phyloP scores from a whole-genome alignment of 1,284 basidiomycete species.

The Naganishia albida region DNA sequence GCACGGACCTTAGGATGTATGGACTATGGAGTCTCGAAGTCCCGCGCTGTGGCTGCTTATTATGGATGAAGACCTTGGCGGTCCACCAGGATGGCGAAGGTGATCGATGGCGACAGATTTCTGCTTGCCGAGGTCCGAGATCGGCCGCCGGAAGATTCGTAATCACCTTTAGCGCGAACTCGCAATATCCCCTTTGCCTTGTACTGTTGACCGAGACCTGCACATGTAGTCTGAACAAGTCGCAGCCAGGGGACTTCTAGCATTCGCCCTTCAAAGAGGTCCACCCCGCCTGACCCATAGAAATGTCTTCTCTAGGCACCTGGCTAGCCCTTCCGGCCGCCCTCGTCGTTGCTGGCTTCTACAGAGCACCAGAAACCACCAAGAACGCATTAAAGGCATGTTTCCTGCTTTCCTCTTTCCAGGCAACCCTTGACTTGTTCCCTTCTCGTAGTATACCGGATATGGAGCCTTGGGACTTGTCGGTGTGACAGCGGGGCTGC shows the following conservation, averaged over 20 bases:
- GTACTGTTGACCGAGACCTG: no score
- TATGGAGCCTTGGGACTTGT: conserved; percentile 15
- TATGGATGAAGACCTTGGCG: background rate
- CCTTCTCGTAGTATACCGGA: conserved; percentile 1
- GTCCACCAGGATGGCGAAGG: conserved; percentile 10
- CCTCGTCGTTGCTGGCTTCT: conserved; percentile 19
- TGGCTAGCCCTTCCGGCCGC: conserved; percentile 19
- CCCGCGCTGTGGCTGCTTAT: background rate
- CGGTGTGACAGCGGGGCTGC: conserved; percentile 61
- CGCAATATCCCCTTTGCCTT: no score
- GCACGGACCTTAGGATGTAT: no score
- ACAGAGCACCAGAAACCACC: conserved; percentile 15
- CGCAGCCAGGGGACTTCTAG: no score
- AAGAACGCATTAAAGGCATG: conserved; percentile 20
- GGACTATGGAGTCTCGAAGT: no score
- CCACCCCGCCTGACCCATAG: no score
- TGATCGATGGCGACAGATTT: conserved; percentile 28
- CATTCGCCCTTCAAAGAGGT: no score
- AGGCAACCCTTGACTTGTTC: background rate
- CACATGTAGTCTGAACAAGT: no score
- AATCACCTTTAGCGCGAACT: conserved; percentile 1
- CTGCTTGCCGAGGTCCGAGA: conserved; percentile 5
- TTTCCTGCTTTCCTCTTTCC: background rate
- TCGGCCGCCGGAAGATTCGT: conserved; percentile 13
- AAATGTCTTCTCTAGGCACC: background rate